These are phyloP conservation scores for Epithele typhae DNA, from an alignment of 768 basidiomycete species.

Conservation along the genomic window DNA sequence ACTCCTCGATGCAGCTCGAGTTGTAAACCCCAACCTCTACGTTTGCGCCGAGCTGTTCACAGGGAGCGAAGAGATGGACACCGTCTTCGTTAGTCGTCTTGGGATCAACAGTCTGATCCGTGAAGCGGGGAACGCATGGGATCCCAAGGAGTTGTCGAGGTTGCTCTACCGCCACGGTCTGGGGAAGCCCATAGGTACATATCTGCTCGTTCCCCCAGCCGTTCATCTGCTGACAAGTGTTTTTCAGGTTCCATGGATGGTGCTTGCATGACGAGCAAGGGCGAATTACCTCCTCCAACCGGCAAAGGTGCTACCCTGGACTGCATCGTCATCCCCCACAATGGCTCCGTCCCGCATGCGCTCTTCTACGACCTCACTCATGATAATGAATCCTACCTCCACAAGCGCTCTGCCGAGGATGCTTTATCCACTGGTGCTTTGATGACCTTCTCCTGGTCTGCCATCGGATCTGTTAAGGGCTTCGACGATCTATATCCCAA, in stretches of 20 bases:
- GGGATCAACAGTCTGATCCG: constrained; percentile 93
- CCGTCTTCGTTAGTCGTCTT: constrained; percentile 84
- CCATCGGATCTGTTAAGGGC: constrained; percentile 91
- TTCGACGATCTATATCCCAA: constrained; percentile 98
- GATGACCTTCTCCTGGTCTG: constrained; percentile 86
- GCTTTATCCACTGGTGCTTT: constrained; percentile 91
- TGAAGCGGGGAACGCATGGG: constrained; percentile 89
- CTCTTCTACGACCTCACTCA: constrained; percentile 95
- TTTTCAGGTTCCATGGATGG: constrained; percentile 84
- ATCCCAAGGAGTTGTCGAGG: constrained; percentile 87
- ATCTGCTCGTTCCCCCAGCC: not conserved
- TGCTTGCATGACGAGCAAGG: constrained; percentile 72
- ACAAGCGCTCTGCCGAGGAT: constrained; percentile 93
- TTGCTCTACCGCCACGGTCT: constrained; percentile 87
- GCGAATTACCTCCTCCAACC: constrained; percentile 77
- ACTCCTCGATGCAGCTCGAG: constrained; percentile 88
- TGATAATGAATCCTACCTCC: constrained; percentile 89
- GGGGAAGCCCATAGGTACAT: constrained; percentile 85
- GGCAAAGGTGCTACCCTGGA: constrained; percentile 75
- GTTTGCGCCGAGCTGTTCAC: constrained; percentile 97
- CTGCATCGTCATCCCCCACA: constrained; percentile 72
- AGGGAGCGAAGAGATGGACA: constrained; percentile 90
- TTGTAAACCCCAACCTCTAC: constrained; percentile 88
- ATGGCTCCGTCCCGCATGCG: constrained; percentile 88
- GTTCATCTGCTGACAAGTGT: too few relatives aligned